Evolutionary conservation across 2,329 filamentous ascomycete genomes (phyloP).

Genomic region (Hymenoscyphus fraxineus): DNA sequence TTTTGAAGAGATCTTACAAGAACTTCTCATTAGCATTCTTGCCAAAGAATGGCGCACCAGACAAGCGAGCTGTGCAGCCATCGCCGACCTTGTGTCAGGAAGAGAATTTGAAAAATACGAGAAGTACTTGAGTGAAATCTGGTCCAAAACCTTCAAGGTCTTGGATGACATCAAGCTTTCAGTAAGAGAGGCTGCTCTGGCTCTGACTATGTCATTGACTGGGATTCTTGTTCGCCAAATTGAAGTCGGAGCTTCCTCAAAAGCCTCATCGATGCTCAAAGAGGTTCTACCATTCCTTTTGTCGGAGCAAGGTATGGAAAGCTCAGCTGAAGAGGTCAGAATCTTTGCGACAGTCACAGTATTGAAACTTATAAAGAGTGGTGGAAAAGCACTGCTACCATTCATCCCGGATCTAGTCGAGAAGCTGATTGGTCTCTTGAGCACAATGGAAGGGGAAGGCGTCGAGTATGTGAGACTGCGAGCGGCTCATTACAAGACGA

Average conservation of each 20-base stretch:
- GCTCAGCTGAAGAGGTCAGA: slow-evolving; percentile 81
- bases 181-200: slow-evolving; percentile 75
- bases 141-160: slow-evolving; percentile 82
- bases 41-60: slow-evolving; percentile 91
- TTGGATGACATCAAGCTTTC: slow-evolving; percentile 94
- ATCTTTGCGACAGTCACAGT: slow-evolving; percentile 78
- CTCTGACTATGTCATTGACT: slow-evolving; percentile 78
- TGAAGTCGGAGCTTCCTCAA: slow-evolving; percentile 69
- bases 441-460: slow-evolving; percentile 81
- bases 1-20: slow-evolving; percentile 85
- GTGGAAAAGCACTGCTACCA: slow-evolving; percentile 70
- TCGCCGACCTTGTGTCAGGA: slow-evolving; percentile 83
- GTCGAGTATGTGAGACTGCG: slow-evolving; percentile 93
- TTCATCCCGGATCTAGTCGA: slow-evolving; percentile 81
- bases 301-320: slow-evolving; percentile 85
- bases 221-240: slow-evolving; percentile 81
- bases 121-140: slow-evolving; percentile 78
- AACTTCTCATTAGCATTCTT: slow-evolving; percentile 79
- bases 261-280: slow-evolving; percentile 74
- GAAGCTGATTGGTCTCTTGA: slow-evolving; percentile 75
- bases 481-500: slow-evolving; percentile 77
- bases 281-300: slow-evolving; percentile 88
- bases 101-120: slow-evolving; percentile 74
- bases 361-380: slow-evolving; percentile 85
- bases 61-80: slow-evolving; percentile 86